Base-by-base conservation (phyloP, 371 early-diverging fungal species). In the Haplosporangium sp. region DNA sequence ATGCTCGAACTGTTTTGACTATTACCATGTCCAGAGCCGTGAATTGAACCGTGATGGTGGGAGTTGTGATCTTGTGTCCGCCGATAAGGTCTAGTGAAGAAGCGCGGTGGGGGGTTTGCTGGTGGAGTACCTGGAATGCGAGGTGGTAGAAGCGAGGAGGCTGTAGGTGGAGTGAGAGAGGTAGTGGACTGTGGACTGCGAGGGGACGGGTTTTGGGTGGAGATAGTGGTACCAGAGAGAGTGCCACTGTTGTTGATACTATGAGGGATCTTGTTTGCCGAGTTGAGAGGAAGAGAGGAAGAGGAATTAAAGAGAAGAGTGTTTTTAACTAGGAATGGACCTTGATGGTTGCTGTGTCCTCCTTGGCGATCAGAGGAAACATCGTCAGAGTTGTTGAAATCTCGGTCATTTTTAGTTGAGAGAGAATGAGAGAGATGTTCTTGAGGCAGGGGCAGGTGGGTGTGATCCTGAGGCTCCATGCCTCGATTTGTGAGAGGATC, bases 381-480 rank as follows among this genome's bases (percentile, higher is more conserved):
- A 27, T 37, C 48, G 38, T 45, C 71, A 27, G 55, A 35, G 56
- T 53, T 48, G 52, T 20, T 8, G 42, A 42, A 62, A 37, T 56
- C 65, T 50, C 34, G 67, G 60, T 59, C 65, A 19, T 20, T 52
- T 27, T 8, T 8, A 4, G 19, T 45, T 38, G 55, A n/a, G 5
- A 50, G 61, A 39, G 58, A 15, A 19, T 44, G 55, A 13, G 63
- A 60, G 58, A 15, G 59, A 34, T 9, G 50, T 52, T 57, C 58
- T 53, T 57, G 52, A n/a, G 60, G 63, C 52, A 35, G 64, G 35
- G n/a, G 63, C 34, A 39, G 40, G 42, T 40, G 35, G 64, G 56
- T 48, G 60, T 72, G 73, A 65, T 72, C 73, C 53, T 72, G 77
- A 77, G 77, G 77, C 77, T 77, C 77, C 77, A 77, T 77, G 77